Evolutionary conservation across 2,329 filamentous ascomycete species (phyloP).

Genomic region (Shiraia sp.): DNA sequence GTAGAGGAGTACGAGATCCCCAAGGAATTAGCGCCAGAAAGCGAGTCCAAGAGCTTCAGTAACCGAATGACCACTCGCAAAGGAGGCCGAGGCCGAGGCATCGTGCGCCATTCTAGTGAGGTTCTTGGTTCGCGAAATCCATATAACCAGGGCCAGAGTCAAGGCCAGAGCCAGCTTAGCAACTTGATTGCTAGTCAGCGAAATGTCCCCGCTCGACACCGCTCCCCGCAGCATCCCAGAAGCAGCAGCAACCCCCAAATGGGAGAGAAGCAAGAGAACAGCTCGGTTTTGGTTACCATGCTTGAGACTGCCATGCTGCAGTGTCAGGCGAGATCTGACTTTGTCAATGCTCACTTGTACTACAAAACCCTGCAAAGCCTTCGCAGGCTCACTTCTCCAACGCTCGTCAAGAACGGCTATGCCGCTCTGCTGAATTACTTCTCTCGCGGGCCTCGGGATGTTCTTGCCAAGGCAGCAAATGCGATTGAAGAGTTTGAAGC

Average conservation of each 20-base stretch:
- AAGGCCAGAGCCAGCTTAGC: conserved; percentile 43
- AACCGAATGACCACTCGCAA: conserved; percentile 64
- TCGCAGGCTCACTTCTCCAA: conserved; percentile 63
- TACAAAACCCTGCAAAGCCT: conserved; percentile 81
- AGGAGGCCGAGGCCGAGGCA: conserved; percentile 31
- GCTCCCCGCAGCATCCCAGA: conserved; percentile 42
- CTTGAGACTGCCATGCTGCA: conserved; percentile 75
- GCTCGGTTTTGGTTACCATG: conserved; percentile 68
- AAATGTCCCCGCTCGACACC: conserved; percentile 38
- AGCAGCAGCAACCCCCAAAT: conserved; percentile 48
- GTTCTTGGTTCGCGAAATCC: conserved; percentile 57
- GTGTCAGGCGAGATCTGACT: conserved; percentile 79
- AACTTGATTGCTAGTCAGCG: conserved; percentile 45
- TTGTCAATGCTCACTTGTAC: conserved; percentile 81
- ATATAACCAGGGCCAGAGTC: conserved; percentile 38
- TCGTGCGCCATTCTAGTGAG: conserved; percentile 32
- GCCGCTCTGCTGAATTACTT: conserved; percentile 74
- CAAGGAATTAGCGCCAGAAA: conserved; percentile 64
- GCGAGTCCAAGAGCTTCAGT: conserved; percentile 67
- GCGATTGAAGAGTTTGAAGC: conserved; percentile 79
- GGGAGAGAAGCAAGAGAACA: conserved; percentile 43
- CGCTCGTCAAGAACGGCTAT: conserved; percentile 68
- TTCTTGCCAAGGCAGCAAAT: conserved; percentile 69
- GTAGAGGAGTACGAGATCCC: conserved; percentile 83
- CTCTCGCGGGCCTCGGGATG: conserved; percentile 70